Conservation (phyloP, 495 filamentous ascomycete species). For the Aspergillus hancockii region DNA sequence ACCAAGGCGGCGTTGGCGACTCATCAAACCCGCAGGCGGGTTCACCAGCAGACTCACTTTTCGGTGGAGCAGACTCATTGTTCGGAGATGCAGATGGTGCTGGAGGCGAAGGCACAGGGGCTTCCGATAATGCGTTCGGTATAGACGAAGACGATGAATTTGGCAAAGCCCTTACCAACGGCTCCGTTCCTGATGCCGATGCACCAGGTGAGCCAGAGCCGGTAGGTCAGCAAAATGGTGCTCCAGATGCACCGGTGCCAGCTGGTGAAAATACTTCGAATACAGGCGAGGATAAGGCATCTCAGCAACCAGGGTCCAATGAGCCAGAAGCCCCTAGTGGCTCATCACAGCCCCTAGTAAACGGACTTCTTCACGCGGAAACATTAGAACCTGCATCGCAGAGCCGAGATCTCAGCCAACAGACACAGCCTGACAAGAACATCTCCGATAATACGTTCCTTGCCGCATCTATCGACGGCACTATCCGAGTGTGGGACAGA, state of each 20-base stretch:
- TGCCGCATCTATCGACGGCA: slow-evolving; percentile 83
- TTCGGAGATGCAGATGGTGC: slow-evolving; percentile 68
- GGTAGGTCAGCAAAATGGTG: slow-evolving; percentile 24
- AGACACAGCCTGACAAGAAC: slow-evolving; percentile 40
- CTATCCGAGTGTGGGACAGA: slow-evolving; percentile 88
- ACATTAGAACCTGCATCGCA: slow-evolving; percentile 36
- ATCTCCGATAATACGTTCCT: slow-evolving; percentile 71
- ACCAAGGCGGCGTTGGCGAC: slow-evolving; percentile 37
- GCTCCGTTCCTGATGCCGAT: slow-evolving; percentile 44
- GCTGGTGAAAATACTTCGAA: slow-evolving; percentile 12
- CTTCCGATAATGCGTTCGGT: slow-evolving; percentile 61
- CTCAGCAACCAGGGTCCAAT: slow-evolving; percentile 18
- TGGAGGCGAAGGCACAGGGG: slow-evolving; percentile 56
- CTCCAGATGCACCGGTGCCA: slow-evolving; percentile 14
- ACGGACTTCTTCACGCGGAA: slow-evolving; percentile 57
- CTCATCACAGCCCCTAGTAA: slow-evolving; percentile 32
- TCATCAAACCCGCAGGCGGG: slow-evolving; percentile 48
- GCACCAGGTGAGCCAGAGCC: slow-evolving; percentile 37
- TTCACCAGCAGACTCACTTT: slow-evolving; percentile 72
- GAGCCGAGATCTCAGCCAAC: slow-evolving; percentile 32
- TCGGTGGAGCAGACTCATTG: slow-evolving; percentile 69
- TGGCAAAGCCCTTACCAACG: slow-evolving; percentile 72
- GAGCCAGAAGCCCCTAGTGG: slow-evolving; percentile 24
- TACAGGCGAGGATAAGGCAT: slow-evolving; percentile 9
- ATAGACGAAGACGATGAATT: slow-evolving; percentile 88